phyloP scores from a whole-genome alignment of 345 rosid species.

The Limnanthes douglasii region DNA sequence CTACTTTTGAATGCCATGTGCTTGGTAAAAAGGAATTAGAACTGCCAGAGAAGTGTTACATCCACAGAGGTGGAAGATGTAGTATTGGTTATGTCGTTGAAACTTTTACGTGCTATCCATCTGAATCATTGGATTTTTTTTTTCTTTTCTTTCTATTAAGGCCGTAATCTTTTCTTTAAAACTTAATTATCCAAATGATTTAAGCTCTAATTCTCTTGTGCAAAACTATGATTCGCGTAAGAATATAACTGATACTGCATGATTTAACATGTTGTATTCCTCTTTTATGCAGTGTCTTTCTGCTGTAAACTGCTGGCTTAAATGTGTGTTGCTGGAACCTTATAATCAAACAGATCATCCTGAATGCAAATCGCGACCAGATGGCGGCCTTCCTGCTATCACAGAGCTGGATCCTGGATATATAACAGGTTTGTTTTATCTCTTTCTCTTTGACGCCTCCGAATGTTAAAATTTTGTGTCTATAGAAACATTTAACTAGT shows the following conservation, averaged over 20 bases:
- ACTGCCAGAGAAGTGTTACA: too few species aligned
- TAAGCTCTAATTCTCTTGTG: too few species aligned
- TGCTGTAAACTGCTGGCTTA: conserved; percentile 98
- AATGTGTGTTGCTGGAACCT: conserved; percentile 85
- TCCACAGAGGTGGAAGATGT: too few species aligned
- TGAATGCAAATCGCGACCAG: conserved; percentile 92
- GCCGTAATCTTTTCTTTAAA: too few species aligned
- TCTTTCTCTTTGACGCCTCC: conserved; percentile 2
- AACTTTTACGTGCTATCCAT: too few species aligned
- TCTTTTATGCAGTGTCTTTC: conserved; percentile 60
- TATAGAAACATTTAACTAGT: background rate
- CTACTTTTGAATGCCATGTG: too few species aligned
- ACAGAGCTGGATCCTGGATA: conserved; percentile 98
- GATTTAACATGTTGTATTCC: conserved; percentile 3
- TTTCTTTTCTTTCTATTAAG: too few species aligned
- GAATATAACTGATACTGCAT: background rate
- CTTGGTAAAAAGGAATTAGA: too few species aligned
- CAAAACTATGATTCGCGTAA: conserved; percentile 1
- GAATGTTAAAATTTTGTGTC: background rate
- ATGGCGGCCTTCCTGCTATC: conserved; percentile 87
- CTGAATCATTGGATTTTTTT: too few species aligned
- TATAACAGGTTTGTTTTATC: conserved; percentile 43
- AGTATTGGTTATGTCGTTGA: too few species aligned
- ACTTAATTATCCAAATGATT: too few species aligned
- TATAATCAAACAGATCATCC: conserved; percentile 96